Conservation (phyloP, 1,284 basidiomycete species). For the Moesziomyces globuligerus region DNA sequence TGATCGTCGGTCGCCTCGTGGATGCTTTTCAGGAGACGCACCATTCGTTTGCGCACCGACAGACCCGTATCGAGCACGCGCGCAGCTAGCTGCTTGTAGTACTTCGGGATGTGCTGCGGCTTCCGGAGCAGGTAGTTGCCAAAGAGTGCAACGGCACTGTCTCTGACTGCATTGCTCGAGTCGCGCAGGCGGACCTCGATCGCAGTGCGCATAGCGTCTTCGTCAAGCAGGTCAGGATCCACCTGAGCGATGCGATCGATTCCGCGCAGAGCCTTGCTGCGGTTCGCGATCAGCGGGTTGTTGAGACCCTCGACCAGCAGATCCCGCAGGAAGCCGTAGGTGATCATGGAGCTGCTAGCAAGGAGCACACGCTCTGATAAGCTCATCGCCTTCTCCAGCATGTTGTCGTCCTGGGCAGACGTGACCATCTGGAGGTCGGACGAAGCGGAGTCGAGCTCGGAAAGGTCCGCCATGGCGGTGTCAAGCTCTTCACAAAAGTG, state of each 20-base stretch:
- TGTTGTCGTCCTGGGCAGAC: conserved; percentile 23
- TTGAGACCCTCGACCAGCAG: conserved; percentile 51
- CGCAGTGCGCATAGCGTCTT: conserved; percentile 63
- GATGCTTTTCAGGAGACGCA: conserved; percentile 87
- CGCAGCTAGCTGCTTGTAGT: conserved; percentile 84
- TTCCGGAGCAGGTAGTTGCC: conserved; percentile 92
- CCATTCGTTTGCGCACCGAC: conserved; percentile 90
- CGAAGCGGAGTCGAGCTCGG: conserved; percentile 20
- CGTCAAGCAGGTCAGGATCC: conserved; percentile 49
- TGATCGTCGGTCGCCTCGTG: conserved; percentile 75
- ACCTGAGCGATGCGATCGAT: conserved; percentile 53
- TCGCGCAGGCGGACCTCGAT: conserved; percentile 91
- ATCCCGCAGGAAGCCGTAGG: conserved; percentile 33
- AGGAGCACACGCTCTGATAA: conserved; percentile 42
- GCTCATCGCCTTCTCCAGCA: conserved; percentile 23
- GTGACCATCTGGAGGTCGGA: conserved; percentile 9
- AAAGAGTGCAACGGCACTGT: conserved; percentile 92
- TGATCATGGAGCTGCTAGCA: conserved; percentile 49
- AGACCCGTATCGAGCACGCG: conserved; percentile 92
- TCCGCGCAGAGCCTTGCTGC: conserved; percentile 58
- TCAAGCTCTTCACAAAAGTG: conserved; percentile 39
- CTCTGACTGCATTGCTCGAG: conserved; percentile 89
- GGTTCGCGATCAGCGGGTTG: conserved; percentile 54
- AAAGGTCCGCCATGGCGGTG: conserved; percentile 33
- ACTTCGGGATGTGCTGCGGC: conserved; percentile 82